A percentile compares a stretch with the other conserved stretches of the same genome.
Conservation (phyloP, 345 rosid species). For the Euphorbia pulcherrima region DNA sequence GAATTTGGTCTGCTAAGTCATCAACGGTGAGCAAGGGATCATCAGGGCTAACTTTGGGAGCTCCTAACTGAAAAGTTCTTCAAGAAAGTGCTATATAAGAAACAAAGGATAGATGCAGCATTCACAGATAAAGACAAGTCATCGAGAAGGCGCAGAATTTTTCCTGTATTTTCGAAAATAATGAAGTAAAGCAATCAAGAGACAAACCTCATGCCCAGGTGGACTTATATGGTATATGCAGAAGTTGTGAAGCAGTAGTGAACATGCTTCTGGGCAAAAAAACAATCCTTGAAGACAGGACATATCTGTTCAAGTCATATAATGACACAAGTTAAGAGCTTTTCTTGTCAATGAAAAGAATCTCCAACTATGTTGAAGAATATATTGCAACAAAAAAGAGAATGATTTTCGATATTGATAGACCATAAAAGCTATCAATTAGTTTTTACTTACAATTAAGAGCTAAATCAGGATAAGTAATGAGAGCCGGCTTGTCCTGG, state of each 20-base stretch:
- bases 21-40: slow-evolving; percentile 70
- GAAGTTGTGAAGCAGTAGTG: slow-evolving; percentile 88
- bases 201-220: slow-evolving; percentile 94
- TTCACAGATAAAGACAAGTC: slow-evolving; percentile 7
- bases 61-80: slow-evolving; percentile 92
- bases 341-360: not conserved
- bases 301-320: slow-evolving; percentile 49
- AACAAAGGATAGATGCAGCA: slow-evolving; percentile 28
- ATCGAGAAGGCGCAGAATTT: slow-evolving; percentile 14
- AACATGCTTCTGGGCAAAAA: slow-evolving; percentile 83
- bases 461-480: slow-evolving; percentile 92
- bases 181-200: slow-evolving; percentile 18
- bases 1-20: slow-evolving; percentile 90
- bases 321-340: slow-evolving; percentile 23
- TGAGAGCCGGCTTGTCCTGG: slow-evolving; percentile 89
- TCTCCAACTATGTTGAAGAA: not conserved
- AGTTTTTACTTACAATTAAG: slow-evolving; percentile 54
- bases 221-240: slow-evolving; percentile 96
- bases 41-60: slow-evolving; percentile 52
- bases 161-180: not conserved
- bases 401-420: not conserved
- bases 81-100: slow-evolving; percentile 53
- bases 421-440: not conserved
- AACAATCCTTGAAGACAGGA: slow-evolving; percentile 90
- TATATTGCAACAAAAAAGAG: not conserved